Base-by-base conservation (phyloP, 2,329 filamentous ascomycete genomes). In the Cordyceps militaris region DNA sequence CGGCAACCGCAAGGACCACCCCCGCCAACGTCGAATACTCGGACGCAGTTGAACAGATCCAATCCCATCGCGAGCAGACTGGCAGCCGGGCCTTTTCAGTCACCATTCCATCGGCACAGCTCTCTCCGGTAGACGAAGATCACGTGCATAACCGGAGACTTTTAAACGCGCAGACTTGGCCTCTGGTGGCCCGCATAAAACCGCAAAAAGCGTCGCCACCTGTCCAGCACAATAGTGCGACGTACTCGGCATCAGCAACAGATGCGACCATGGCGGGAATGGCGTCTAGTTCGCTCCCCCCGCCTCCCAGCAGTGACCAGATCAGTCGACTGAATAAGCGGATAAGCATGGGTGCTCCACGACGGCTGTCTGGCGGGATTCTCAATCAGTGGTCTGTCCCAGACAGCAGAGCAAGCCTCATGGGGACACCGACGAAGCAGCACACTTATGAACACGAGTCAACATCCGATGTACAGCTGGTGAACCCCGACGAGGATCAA, bases 111-210 rank as follows among this genome's bases (percentile, higher is more conserved):
- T 59, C 66, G n/a, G 56, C 65, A 28, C 60, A 64, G 53, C 53
- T 68, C 54, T 38, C 66, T 16, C 26, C 47, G 10, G 48, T 54
- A 10, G 40, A 4, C 14, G 46, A 53, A 32, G 19, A n/a, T 7
- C 23, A 30, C 19, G 42, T 21, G 4, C 42, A 40, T 36, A 56
- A 34, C 65, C 66, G 19, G n/a, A 63, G 69, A 19, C 48, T 71
- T 28, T 71, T 71, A 19, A 73, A 70, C 57, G 63, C 66, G 13
- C 69, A 68, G 61, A 81, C 79, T 9, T 82, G 80, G 79, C 79
- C 80, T 24, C 71, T 69, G 19, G 66, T 63, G 21, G 66, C 68
- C 14, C 67, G 68, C 34, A 38, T 19, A 14, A 40, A 53, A 64
- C 58, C 23, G 50, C 59, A 26, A 13, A 26, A 50, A 44, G 36